Percentiles rank a stretch among this genome's conserved stretches.
Evolutionary conservation across 352 stramenopile genomes (phyloP).

Genomic region (Globisporangium sylvaticum): DNA sequence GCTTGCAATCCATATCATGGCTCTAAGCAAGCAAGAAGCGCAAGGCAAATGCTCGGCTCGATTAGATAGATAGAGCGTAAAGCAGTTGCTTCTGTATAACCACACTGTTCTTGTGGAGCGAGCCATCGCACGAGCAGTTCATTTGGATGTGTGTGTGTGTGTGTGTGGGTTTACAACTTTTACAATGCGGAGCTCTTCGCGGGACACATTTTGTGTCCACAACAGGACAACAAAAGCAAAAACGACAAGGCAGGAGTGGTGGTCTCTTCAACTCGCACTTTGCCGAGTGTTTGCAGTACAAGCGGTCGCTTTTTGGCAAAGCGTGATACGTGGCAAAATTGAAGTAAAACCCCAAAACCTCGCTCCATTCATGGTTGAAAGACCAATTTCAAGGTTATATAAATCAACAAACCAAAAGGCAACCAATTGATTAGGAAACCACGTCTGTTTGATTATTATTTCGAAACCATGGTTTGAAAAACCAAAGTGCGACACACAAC

Average conservation of each 20-base stretch:
- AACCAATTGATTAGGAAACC: no score
- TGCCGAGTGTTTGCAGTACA: not conserved
- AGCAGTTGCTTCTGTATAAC: not conserved
- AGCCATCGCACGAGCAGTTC: not conserved
- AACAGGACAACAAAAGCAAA: not conserved
- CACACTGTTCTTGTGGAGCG: not conserved
- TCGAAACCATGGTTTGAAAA: no score
- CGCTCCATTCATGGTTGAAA: not conserved
- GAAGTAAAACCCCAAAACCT: not conserved
- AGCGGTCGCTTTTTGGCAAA: not conserved
- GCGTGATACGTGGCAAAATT: conserved; percentile 9
- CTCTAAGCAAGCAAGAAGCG: not conserved
- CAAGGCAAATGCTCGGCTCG: not conserved
- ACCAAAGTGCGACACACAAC: no score
- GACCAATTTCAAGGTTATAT: no score
- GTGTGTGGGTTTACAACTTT: not conserved
- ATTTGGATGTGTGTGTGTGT: not conserved
- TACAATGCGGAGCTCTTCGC: not conserved
- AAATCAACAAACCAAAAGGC: no score
- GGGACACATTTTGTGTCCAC: not conserved
- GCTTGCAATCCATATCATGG: not conserved
- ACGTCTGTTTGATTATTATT: no score
- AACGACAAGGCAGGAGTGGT: not conserved
- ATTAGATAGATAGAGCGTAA: not conserved
- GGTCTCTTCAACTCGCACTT: conserved; percentile 4